Evolutionary conservation across 2,329 filamentous ascomycete species (phyloP).

Genomic region (Bisporella sp.): DNA sequence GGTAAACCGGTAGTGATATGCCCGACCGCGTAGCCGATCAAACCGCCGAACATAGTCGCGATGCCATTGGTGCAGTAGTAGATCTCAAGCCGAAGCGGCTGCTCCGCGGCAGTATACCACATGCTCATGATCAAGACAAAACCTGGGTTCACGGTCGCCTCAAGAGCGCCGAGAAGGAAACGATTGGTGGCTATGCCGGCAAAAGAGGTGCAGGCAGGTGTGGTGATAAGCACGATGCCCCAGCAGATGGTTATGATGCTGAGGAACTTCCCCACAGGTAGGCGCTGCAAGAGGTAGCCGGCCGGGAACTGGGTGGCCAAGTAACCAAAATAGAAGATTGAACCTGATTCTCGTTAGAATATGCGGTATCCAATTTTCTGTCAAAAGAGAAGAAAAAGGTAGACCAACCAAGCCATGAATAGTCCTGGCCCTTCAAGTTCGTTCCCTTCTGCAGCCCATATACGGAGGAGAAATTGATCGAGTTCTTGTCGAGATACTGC

Average conservation of each 20-base stretch:
- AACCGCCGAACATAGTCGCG: conserved; percentile 43
- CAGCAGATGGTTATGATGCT: conserved; percentile 37
- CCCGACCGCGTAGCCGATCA: conserved; percentile 39
- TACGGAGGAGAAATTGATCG: conserved; percentile 42
- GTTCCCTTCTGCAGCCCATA: conserved; percentile 41
- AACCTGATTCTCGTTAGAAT: conserved; percentile 22
- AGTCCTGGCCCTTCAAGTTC: conserved; percentile 41
- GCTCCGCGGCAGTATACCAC: conserved; percentile 34
- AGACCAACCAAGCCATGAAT: conserved; percentile 39
- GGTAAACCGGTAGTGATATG: conserved; percentile 46
- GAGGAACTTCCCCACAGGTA: conserved; percentile 43
- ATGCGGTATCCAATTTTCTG: not conserved
- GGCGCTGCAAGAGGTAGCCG: conserved; percentile 38
- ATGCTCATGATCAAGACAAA: conserved; percentile 33
- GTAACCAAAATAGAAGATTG: conserved; percentile 46
- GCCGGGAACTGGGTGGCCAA: conserved; percentile 39
- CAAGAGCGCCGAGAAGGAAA: conserved; percentile 49
- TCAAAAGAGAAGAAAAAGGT: not conserved
- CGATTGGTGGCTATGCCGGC: conserved; percentile 50
- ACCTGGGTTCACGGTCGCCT: conserved; percentile 46
- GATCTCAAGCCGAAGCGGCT: conserved; percentile 30
- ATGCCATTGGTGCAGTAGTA: conserved; percentile 34
- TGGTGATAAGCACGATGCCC: conserved; percentile 41
- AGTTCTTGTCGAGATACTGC: conserved; percentile 56
- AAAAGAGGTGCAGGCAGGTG: conserved; percentile 48